Base-by-base conservation (phyloP, 2,329 filamentous ascomycete genomes). In the Fonsecaea pugnacius region DNA sequence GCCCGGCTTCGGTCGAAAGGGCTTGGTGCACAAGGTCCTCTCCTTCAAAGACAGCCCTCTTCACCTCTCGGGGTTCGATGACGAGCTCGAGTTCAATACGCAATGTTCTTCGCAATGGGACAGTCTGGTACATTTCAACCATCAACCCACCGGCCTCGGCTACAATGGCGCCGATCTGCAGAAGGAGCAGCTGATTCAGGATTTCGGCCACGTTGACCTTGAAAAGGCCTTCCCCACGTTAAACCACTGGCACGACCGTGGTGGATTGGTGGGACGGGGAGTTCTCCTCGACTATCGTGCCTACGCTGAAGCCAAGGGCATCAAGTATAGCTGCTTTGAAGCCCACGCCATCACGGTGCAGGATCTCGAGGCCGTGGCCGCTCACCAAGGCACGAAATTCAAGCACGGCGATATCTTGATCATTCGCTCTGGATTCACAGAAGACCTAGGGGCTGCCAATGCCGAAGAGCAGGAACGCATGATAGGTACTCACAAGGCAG, bases 341-440 rank as follows among this genome's bases (percentile, higher is more conserved):
- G 70, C 76, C 1, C 74, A 75, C 18, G 70, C 75, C 1, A 85
- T 87, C 60, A 75, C 81, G 0, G 72, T 82, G 1, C 85, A 90
- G 69, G 84, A 84, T 0, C 79, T 90, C 35, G 84, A 89, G 65
- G 87, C 90, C 70, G 82, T 80, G 0, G 83, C 85, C 0, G 76
- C 77, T 3, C 74, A 79, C 0, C 80, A 85, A 66, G 84, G 84
- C 24, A 84, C 83, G 52, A 80, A 84, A 65, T 81, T 86, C 69
- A 80, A 79, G 63, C 74, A 82, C 2, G 89, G 89, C 6, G 88
- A 91, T 66, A 84, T 91, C 62, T 79, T 91, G 14, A 79, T 91
- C 56, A 73, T 91, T 16, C 82, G 89, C 14, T 87, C 84, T 0
- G 89, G 89, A 0, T 85, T 83, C 69, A 85, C 87, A 8, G 83